Base-by-base conservation (phyloP, 768 basidiomycete genomes). In the Hortiboletus campestris region DNA sequence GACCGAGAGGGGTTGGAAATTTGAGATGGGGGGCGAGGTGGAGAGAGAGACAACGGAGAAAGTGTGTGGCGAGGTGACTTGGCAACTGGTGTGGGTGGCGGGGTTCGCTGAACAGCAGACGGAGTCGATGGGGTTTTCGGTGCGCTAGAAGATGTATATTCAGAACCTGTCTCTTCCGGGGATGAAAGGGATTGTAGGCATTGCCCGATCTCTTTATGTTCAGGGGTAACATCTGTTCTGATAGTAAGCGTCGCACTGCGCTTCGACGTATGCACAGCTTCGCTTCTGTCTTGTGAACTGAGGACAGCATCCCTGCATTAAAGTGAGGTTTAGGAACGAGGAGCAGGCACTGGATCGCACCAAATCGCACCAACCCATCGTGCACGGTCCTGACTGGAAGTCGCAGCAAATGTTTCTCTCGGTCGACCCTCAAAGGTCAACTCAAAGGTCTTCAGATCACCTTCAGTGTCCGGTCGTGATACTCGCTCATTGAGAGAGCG, bases 361-460 rank as follows among this genome's bases (percentile, higher is more conserved):
- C 89, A 91, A 45, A 90, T 82, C 4, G 84, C 80, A 62, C 84
- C 86, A 47, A 91, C 79, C 89, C 89, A 91, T 10, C 78, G 78
- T 4, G 86, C 87, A 48, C 89, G 76, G 53, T 87, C 86, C 55
- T 79, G 76, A 28, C 82, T 78, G 20, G 83, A 83, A 11, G 73
- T 67, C 3, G 81, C 83, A 0, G 85, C 88, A 66, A 91, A 88
- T 51, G 76, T 81, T 64, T 88, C 84, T 50, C 70, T 74, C 4
- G 69, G 70, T 22, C 74, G 69, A 14, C 76, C 81, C 49, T 82
- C 78, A 52, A 88, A 86, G 17, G 79, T 48, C n/a, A 91, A 62
- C 66, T 89, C 86, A 55, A 91, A 89, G 0, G 84, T 72, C 58
- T 80, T 81, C 47, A 79, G 59, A 45, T 81, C 77, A 25, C 75